These are phyloP conservation scores for Suillus decipiens DNA, from an alignment of 768 basidiomycete genomes.

Conservation along the genomic window DNA sequence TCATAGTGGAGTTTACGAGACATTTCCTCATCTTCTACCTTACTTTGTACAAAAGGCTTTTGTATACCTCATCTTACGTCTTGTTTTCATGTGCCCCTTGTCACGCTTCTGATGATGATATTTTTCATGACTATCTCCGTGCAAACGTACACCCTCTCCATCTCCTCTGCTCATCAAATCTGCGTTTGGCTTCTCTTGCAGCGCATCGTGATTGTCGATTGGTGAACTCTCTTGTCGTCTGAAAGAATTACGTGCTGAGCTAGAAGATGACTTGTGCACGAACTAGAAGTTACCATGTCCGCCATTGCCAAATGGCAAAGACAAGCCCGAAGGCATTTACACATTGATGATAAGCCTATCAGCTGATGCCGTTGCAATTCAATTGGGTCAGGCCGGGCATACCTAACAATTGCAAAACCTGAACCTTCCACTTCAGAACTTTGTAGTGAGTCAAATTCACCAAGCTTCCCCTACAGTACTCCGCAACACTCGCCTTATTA, in stretches of 20 bases:
- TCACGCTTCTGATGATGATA: constrained; percentile 42
- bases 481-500: constrained; percentile 9
- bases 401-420: not conserved
- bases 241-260: not conserved
- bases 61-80: constrained; percentile 32
- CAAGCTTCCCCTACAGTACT: constrained; percentile 16
- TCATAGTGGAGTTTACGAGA: constrained; percentile 13
- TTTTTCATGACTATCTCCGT: constrained; percentile 39
- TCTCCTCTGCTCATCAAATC: constrained; percentile 1
- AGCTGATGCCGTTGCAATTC: not conserved
- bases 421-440: not conserved
- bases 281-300: not conserved
- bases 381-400: not conserved
- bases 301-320: not conserved
- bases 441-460: not conserved
- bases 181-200: not conserved
- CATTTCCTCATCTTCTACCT: constrained; percentile 13
- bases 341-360: not conserved
- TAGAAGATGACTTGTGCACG: not conserved
- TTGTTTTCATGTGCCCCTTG: constrained; percentile 38
- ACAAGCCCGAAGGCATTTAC: constrained; percentile 1
- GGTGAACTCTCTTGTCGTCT: not conserved
- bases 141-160: constrained; percentile 10
- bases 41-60: constrained; percentile 23
- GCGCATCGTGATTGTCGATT: not conserved